These are phyloP conservation scores for Cutaneotrichosporon spelunceum DNA, from an alignment of 1,284 basidiomycete genomes.

Conservation along the genomic window DNA sequence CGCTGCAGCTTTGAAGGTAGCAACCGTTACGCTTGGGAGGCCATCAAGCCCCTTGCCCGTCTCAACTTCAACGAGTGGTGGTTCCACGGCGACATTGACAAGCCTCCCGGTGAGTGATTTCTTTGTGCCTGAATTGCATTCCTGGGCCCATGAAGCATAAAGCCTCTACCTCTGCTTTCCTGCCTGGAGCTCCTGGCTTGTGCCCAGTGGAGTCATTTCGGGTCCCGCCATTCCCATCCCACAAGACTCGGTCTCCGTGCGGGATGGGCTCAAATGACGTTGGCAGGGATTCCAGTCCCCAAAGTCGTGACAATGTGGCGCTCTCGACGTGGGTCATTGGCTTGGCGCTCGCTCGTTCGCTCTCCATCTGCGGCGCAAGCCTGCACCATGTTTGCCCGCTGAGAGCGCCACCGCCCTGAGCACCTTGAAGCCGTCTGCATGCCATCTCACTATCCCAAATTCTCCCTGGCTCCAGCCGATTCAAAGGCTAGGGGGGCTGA, in stretches of 20 bases:
- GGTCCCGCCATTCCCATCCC: neutral
- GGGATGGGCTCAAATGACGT: neutral
- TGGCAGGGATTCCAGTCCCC: neutral
- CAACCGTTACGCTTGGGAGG: constrained; percentile 1
- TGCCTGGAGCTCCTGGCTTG: neutral
- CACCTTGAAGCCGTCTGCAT: neutral
- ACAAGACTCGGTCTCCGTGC: neutral
- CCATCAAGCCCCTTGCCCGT: constrained; percentile 4
- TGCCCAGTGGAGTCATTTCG: neutral
- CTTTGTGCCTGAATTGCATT: neutral
- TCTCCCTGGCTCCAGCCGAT: neutral
- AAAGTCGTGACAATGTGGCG: neutral
- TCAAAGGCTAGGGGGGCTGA: neutral
- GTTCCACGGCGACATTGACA: constrained; percentile 55
- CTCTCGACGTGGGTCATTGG: neutral
- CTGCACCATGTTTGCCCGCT: neutral
- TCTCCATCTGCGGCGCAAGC: neutral
- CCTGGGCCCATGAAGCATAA: neutral
- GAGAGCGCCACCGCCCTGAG: neutral
- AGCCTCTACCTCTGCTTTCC: neutral
- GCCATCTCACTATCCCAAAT: neutral
- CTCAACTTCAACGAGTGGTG: constrained; percentile 60
- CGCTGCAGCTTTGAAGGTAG: constrained; percentile 7
- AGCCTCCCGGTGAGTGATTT: constrained; percentile 31
- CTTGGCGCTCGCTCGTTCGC: neutral